Conservation (phyloP, 2,329 filamentous ascomycete species). For the Aspergillaceae sp. region DNA sequence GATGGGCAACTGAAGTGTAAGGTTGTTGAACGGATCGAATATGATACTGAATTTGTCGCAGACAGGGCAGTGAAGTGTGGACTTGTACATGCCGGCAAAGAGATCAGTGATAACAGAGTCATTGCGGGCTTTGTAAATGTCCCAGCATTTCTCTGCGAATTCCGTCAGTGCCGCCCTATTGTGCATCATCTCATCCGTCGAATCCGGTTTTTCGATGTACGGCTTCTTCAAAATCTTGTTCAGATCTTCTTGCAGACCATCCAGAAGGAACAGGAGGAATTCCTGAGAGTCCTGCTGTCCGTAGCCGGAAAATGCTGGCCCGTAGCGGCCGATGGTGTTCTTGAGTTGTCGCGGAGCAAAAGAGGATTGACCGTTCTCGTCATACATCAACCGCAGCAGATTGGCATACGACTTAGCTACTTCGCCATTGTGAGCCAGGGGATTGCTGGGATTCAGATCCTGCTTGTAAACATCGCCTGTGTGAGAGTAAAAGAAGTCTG, state of each 20-base stretch:
- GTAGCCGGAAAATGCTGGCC: conserved; percentile 83
- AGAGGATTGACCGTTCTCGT: conserved; percentile 55
- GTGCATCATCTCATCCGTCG: conserved; percentile 88
- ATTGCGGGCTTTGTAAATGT: conserved; percentile 84
- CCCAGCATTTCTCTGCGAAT: conserved; percentile 82
- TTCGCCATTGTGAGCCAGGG: conserved; percentile 72
- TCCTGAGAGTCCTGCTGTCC: conserved; percentile 97
- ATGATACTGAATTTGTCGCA: conserved; percentile 97
- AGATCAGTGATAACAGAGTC: conserved; percentile 92
- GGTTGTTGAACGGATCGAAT: conserved; percentile 92
- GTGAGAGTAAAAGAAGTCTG: conserved; percentile 2
- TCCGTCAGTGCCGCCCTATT: conserved; percentile 70
- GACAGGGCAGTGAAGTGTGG: conserved; percentile 81
- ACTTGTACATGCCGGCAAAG: conserved; percentile 98
- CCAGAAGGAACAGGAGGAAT: conserved; percentile 87
- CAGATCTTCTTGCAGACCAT: conserved; percentile 89
- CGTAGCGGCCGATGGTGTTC: conserved; percentile 66
- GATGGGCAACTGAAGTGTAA: conserved; percentile 83
- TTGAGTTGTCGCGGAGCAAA: conserved; percentile 78
- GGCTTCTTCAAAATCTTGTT: conserved; percentile 93
- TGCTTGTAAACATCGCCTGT: conserved; percentile 57
- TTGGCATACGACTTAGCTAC: conserved; percentile 78
- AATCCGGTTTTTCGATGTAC: conserved; percentile 95
- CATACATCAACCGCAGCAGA: conserved; percentile 70
- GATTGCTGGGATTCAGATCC: conserved; percentile 79